A percentile compares a stretch with the other conserved stretches of the same genome.
Evolutionary conservation across 139 green algal species (phyloP).

Genomic region (Spirogloea muscicola): DNA sequence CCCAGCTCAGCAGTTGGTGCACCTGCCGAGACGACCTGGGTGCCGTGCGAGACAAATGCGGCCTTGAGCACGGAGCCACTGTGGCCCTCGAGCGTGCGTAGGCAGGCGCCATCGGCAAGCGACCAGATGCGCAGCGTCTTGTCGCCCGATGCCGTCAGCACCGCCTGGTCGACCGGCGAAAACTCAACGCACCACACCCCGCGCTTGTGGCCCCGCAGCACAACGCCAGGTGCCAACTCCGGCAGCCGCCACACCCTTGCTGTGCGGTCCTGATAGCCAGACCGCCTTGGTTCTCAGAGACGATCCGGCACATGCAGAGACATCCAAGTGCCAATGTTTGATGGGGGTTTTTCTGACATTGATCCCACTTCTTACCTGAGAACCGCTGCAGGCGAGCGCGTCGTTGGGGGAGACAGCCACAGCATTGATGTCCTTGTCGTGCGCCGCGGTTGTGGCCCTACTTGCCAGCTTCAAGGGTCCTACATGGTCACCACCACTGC

Average conservation of each 20-base stretch:
- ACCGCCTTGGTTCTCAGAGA: too few relatives aligned
- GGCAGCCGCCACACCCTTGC: slow-evolving; percentile 83
- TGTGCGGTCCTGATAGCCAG: slow-evolving; percentile 83
- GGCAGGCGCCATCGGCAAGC: slow-evolving; percentile 71
- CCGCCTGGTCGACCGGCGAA: slow-evolving; percentile 70
- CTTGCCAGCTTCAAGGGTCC: slow-evolving; percentile 48
- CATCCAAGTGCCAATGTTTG: too few relatives aligned
- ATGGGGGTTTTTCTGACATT: too few relatives aligned
- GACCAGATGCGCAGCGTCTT: slow-evolving; percentile 85
- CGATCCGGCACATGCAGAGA: too few relatives aligned
- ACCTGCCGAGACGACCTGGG: slow-evolving; percentile 74
- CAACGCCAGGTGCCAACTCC: slow-evolving; percentile 56
- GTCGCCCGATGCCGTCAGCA: slow-evolving; percentile 70
- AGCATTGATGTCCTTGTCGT: slow-evolving; percentile 97
- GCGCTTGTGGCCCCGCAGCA: slow-evolving; percentile 75
- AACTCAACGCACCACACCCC: slow-evolving; percentile 92
- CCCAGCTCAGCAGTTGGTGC: not conserved
- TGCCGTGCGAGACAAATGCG: slow-evolving; percentile 72
- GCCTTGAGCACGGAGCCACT: slow-evolving; percentile 73
- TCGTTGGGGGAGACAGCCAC: slow-evolving; percentile 81
- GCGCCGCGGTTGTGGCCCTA: slow-evolving; percentile 73
- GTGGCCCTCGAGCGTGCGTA: slow-evolving; percentile 91
- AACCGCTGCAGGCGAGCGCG: slow-evolving; percentile 62
- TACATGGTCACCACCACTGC: too few relatives aligned
- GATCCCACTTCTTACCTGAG: slow-evolving; percentile 49